Conservation (phyloP, 176 grass and related monocot genomes). For the Carex cristatella region DNA sequence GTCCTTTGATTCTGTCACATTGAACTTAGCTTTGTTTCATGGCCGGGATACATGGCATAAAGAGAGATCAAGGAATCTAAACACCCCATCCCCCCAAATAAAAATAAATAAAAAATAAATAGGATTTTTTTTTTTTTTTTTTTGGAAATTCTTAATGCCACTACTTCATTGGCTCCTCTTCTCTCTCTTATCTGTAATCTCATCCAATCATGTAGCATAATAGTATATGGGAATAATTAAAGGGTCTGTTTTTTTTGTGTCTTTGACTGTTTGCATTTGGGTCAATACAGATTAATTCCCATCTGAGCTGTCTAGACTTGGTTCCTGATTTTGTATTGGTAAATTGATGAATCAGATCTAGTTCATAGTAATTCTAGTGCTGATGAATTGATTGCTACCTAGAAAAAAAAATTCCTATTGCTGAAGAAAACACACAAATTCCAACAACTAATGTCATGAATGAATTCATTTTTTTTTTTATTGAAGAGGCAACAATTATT, state of each 20-base stretch:
- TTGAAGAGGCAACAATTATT: background rate
- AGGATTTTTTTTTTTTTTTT: background rate
- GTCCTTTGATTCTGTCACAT: conserved; percentile 12
- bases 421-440: background rate
- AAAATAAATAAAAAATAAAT: background rate
- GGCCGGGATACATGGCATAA: conserved; percentile 13
- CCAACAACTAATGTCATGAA: background rate
- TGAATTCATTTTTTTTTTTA: background rate
- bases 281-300: conserved; percentile 1
- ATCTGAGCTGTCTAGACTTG: conserved; percentile 14
- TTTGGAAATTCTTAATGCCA: background rate
- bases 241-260: background rate
- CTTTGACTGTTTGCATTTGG: conserved; percentile 15
- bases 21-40: conserved; percentile 14
- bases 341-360: background rate
- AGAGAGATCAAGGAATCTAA: conserved; percentile 16
- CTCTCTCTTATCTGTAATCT: conserved; percentile 3
- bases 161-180: background rate
- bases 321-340: background rate
- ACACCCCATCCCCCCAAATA: background rate
- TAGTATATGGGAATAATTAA: conserved; percentile 9
- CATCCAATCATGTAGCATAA: conserved; percentile 5
- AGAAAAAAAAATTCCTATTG: background rate
- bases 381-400: background rate
- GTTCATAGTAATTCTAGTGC: background rate